Evolutionary conservation across 2,329 filamentous ascomycete species (phyloP).

Genomic region (Dactylellina haptotyla): DNA sequence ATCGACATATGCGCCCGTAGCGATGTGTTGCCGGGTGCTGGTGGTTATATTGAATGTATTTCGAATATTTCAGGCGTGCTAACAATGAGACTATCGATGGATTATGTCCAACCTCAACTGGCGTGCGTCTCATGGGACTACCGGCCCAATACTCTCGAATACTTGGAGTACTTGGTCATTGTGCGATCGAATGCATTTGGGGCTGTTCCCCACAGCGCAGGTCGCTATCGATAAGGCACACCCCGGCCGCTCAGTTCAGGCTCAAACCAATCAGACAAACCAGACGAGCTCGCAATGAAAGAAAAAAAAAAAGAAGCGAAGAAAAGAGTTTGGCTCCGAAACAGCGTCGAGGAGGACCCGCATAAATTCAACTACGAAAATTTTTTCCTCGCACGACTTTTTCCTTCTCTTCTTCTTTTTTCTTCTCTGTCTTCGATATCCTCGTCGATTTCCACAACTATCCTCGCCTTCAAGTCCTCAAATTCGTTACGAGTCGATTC

Average conservation of each 20-base stretch:
- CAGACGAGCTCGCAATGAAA: conserved; percentile 23
- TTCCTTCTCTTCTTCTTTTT: conserved; percentile 65
- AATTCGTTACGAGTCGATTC: conserved; percentile 35
- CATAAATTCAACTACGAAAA: conserved; percentile 61
- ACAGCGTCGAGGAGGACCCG: conserved; percentile 14
- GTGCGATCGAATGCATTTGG: neutral
- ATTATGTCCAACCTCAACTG: too few relatives aligned
- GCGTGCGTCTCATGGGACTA: neutral
- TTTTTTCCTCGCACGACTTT: conserved; percentile 60
- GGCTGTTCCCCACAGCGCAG: conserved; percentile 25
- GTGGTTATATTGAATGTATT: too few relatives aligned
- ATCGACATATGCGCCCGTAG: too few relatives aligned
- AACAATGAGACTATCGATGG: too few relatives aligned
- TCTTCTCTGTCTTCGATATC: conserved; percentile 66
- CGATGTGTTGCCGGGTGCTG: too few relatives aligned
- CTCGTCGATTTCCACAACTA: conserved; percentile 56
- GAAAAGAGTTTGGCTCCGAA: conserved; percentile 32
- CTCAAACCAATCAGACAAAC: conserved; percentile 3
- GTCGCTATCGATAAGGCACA: conserved; percentile 37
- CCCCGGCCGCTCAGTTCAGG: conserved; percentile 3
- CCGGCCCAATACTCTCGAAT: neutral
- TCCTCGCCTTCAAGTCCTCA: conserved; percentile 56
- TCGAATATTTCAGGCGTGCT: too few relatives aligned
- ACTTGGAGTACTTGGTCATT: neutral
- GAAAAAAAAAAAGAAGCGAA: conserved; percentile 30